A percentile compares a stretch with the other conserved stretches of the same genome.
These are phyloP conservation scores for Epichloe baconii DNA, from an alignment of 2,329 filamentous ascomycete species.

Conservation along the genomic window DNA sequence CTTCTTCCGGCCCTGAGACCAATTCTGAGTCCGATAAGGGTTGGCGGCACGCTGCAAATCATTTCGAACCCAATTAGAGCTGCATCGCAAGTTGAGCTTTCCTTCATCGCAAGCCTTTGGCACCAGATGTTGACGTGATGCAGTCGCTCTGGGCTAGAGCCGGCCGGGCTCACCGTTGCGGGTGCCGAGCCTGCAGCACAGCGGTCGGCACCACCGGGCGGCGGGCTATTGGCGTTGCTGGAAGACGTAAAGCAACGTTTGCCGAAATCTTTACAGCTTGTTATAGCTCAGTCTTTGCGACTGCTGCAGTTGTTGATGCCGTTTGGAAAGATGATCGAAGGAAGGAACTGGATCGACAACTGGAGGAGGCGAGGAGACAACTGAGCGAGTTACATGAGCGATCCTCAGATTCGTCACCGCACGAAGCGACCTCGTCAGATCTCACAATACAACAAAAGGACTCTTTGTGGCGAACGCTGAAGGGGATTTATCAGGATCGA, in stretches of 20 bases:
- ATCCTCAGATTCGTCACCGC: constrained; percentile 9
- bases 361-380: constrained; percentile 40
- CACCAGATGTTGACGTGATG: constrained; percentile 34
- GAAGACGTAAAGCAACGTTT: constrained; percentile 35
- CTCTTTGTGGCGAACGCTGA: constrained; percentile 18
- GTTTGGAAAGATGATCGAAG: constrained; percentile 43
- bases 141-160: constrained; percentile 55
- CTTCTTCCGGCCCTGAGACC: no score
- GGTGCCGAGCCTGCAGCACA: constrained; percentile 48
- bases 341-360: constrained; percentile 46
- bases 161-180: constrained; percentile 49
- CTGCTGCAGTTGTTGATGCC: constrained; percentile 50
- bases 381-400: constrained; percentile 26
- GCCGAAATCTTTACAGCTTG: constrained; percentile 49
- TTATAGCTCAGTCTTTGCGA: constrained; percentile 55
- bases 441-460: constrained; percentile 19
- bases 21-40: no score
- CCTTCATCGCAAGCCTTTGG: neutral
- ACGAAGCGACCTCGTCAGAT: constrained; percentile 5
- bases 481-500: constrained; percentile 17
- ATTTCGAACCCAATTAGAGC: neutral
- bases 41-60: no score
- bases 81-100: neutral
- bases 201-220: constrained; percentile 34
- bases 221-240: constrained; percentile 34